Evolutionary conservation across 1,284 basidiomycete genomes (phyloP), one percentile per base, ranked within the genome.

Genomic region (Pterulicium gracile): DNA sequence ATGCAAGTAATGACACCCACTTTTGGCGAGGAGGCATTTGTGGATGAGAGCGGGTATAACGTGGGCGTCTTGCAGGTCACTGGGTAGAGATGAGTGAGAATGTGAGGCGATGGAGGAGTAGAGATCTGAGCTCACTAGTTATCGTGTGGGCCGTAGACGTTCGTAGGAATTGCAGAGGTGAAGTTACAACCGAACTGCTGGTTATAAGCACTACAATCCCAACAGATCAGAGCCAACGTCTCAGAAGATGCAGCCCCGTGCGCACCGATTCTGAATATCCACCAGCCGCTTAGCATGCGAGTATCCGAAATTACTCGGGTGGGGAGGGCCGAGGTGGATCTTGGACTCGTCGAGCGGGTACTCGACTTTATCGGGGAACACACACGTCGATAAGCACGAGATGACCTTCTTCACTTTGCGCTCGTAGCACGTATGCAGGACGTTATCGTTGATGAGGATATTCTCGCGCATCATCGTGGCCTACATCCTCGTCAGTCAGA

Each of bases 211-310:
- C 88, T 90, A 51, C 3, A 45, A 20, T 10, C 20, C 18, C 3
- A 36, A 44, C 15, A n/a, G n/a, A n/a, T n/a, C n/a, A n/a, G n/a
- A n/a, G n/a, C n/a, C n/a, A n/a, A n/a, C n/a, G n/a, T n/a, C n/a
- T n/a, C n/a, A n/a, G n/a, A n/a, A n/a, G n/a, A n/a, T n/a, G n/a
- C n/a, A n/a, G n/a, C n/a, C n/a, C n/a, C n/a, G n/a, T n/a, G n/a
- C 81, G 47, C 51, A 92, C 89, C 85, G 88, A 59, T 94, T 94
- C 60, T 91, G 87, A 1, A 93, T 79, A 60, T 94, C 91, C 2
- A 95, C 88, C 70, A 94, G 75, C n/a, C 91, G 74, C 66, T 95
- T 95, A 24, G 88, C 89, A 55, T 94, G 84, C 1, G 91, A 84
- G 56, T 95, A 95, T 14, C 90, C 91, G 66, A 89, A 93, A 71